Evolutionary conservation across 2,329 filamentous ascomycete genomes (phyloP).

Genomic region (Diaporthe citri): DNA sequence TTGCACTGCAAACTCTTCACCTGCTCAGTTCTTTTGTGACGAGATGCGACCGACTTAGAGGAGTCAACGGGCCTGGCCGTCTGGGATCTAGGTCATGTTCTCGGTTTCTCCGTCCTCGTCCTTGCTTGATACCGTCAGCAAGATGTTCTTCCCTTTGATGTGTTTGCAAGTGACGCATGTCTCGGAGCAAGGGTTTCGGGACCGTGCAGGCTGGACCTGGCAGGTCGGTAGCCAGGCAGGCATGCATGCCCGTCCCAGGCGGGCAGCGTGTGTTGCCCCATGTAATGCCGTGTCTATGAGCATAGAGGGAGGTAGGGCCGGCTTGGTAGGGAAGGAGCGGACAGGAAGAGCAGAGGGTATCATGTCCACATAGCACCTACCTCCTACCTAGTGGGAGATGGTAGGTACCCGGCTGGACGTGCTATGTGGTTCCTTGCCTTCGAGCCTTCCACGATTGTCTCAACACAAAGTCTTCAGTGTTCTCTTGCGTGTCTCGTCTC

Average conservation of each 20-base stretch:
- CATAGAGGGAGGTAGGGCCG: not conserved
- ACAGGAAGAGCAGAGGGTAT: not conserved
- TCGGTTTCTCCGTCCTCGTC: not conserved
- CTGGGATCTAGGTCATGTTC: not conserved
- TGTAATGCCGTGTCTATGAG: not conserved
- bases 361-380: not conserved
- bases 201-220: not conserved
- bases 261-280: not conserved
- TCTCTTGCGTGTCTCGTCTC: not conserved
- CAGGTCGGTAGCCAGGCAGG: not conserved
- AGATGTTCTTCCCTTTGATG: not conserved
- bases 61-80: not conserved
- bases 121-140: not conserved
- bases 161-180: constrained; percentile 6
- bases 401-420: not conserved
- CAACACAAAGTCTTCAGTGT: not conserved
- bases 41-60: not conserved
- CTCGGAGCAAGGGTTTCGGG: constrained; percentile 10
- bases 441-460: not conserved
- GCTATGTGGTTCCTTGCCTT: not conserved
- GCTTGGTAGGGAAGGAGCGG: not conserved
- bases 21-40: not conserved
- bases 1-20: not conserved
- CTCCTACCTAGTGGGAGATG: not conserved
- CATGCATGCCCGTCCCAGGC: too few species aligned